Evolutionary conservation across 495 filamentous ascomycete genomes (phyloP).

Genomic region (Immersiella caudata): DNA sequence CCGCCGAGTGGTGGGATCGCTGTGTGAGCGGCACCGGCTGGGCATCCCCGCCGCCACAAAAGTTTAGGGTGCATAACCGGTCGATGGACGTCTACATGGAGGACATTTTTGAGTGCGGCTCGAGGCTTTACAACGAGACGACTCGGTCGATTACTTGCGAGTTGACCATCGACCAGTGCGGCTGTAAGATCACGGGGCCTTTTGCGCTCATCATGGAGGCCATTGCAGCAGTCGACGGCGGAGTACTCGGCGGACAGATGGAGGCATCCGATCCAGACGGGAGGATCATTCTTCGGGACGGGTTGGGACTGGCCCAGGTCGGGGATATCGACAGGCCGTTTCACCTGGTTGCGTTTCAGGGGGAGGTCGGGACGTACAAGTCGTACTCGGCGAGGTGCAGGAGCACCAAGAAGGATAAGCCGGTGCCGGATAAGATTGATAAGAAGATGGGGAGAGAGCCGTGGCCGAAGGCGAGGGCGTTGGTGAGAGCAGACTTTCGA

Average conservation of each 20-base stretch:
- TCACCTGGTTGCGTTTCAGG: neutral
- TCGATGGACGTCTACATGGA: neutral
- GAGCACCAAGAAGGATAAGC: neutral
- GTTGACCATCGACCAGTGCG: too few relatives aligned
- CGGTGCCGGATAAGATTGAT: neutral
- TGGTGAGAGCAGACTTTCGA: constrained; percentile 27
- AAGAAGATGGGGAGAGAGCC: neutral
- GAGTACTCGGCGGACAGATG: neutral
- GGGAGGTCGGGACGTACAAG: neutral
- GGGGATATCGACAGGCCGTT: neutral
- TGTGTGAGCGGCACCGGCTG: neutral
- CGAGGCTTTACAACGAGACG: neutral
- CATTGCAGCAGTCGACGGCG: neutral
- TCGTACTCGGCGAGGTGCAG: neutral
- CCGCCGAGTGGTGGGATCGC: neutral
- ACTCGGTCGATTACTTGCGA: neutral
- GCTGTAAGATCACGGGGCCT: neutral
- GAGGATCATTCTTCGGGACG: neutral
- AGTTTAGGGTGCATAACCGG: neutral
- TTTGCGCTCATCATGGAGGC: neutral
- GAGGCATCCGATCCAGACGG: neutral
- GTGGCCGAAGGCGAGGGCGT: neutral
- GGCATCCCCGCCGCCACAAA: neutral
- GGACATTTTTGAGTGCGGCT: neutral
- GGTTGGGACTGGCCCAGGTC: neutral